Base-by-base conservation (phyloP, 768 basidiomycete genomes). In the Lactarius pseudohatsudake region DNA sequence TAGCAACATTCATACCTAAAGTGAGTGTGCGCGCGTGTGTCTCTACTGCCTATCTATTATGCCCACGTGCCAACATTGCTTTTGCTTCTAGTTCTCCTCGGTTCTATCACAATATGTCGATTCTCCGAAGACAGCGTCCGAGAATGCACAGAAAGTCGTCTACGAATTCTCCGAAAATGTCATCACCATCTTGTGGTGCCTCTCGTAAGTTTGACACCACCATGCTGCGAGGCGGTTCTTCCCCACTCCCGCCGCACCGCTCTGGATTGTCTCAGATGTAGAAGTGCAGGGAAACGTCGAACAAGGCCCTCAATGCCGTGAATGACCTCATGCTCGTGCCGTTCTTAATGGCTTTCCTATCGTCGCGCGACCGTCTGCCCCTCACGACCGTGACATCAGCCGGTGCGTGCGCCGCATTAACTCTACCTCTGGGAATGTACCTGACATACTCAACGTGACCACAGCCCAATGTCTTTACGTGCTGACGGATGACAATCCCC, bases 401-500 rank as follows among this genome's bases (percentile, higher is more conserved):
- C 73, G 92, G 94, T 94, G 72, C 73, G 38, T 60, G 18, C 60
- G 53, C 41, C 38, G 64, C 69, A 60, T 30, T 41, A 45, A 57
- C n/a, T 26, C 57, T 40, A 26, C 38, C 26, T 38, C 13, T 8
- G 8, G 45, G 26, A 40, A 18, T 15, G 26, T 10, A 58, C 54
- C 38, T 58, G 56, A 53, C 18, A 36, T 26, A 3, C 20, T 55
- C 30, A 40, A 28, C 45, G n/a, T 32, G n/a, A 10, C 13, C 59
- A 32, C 71, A 94, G 94, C 93, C 0, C 96, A 98, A 74, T 94
- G 94, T 72, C 79, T 97, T 20, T 97, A 96, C 75, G 92, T 96
- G 66, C 80, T 98, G 32, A 92, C 94, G 2, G 94, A 96, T 74
- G 96, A 97, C 73, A 98, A 97, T 69, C 79, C 77, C n/a, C 84